Base-by-base conservation (phyloP, 495 filamentous ascomycete genomes). In the Aspergillus hancockii region DNA sequence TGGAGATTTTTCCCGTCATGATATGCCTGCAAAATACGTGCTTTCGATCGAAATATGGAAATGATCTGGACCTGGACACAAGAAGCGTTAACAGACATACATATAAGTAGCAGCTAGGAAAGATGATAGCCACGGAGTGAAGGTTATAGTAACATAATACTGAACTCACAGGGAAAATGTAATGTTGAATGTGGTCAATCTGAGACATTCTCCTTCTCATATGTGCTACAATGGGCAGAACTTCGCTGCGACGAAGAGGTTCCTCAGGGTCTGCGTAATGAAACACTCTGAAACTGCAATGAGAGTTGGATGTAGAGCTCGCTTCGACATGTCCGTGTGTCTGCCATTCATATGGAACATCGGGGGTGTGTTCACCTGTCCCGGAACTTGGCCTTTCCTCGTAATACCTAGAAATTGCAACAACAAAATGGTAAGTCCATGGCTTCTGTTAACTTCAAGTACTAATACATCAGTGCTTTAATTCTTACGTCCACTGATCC, bases 21-120 rank as follows among this genome's bases (percentile, higher is more conserved):
- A 22, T 52, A 32, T 22, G 57, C 57, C 38, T 59, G 57, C 28
- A 59, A 50, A 22, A 59, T 52, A 22, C 54, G 54, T 19, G 49
- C 57, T 47, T 59, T 52, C 4, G 49, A 53, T 18, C 34, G 12
- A 34, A 59, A 53, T n/a, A 59, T 51, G 7, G 57, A 59, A 4
- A 59, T 14, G 4, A 53, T 49, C 4, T 46, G 14, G 14, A 59
- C 28, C 49, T 59, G 19, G 30, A 58, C 19, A 32, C 13, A 22
- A 30, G 10, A 3, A 43, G 43, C 6, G 14, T 19, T 23, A 43
- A 22, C 2, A 45, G n/a, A 13, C 9, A 49, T 9, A 18, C 16
- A 47, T 21, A 57, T 47, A 23, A 13, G 18, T 18, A 1, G 38
- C 28, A 12, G 18, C 16, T 28, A 40, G 34, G 21, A 28, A 18